Evolutionary conservation across 495 filamentous ascomycete genomes (phyloP), one percentile per base, ranked within the genome.

Genomic region (Acidomyces sp.): DNA sequence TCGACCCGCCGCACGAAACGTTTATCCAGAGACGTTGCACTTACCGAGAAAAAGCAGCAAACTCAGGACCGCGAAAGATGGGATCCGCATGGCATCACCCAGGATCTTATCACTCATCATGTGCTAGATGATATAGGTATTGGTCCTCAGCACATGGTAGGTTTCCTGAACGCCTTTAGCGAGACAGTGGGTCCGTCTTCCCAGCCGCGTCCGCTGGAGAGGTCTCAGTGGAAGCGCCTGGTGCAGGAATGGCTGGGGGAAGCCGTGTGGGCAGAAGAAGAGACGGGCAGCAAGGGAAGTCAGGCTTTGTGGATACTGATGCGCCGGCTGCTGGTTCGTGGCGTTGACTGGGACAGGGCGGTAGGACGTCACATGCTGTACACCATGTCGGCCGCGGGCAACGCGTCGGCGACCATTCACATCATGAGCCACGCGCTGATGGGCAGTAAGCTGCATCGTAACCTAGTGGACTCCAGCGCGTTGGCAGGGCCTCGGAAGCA

Each of bases 371-470:
- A 20, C 9, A 26, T 51, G 25, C 12, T 51, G 32, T 39, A 32
- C 43, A 26, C 48, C n/a, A n/a, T 39, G 20, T 39, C 33, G 9
- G 19, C 19, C 3, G 26, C n/a, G n/a, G 48, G 48, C 6, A 16
- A 29, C n/a, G 15, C 19, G 18, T 37, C 36, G 22, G 36, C 48
- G 4, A 46, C 48, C 3, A 25, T 51, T 15, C 30, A 23, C 2
- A 43, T 51, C 37, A 31, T 47, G 34, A 41, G 22, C 20, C 48
- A 51, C 16, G 43, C 37, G 19, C 18, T 41, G 18, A 4, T 42
- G 19, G 27, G 15, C 1, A 25, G 13, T 22, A 33, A 37, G 18
- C 15, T 13, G 10, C 9, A 19, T n/a, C 36, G 37, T 6, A 20
- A 29, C 5, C 1, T 34, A 1, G 17, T 51, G 18, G 12, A 29